Base-by-base conservation (phyloP, 2,329 filamentous ascomycete genomes). In the Diaporthe batatas region DNA sequence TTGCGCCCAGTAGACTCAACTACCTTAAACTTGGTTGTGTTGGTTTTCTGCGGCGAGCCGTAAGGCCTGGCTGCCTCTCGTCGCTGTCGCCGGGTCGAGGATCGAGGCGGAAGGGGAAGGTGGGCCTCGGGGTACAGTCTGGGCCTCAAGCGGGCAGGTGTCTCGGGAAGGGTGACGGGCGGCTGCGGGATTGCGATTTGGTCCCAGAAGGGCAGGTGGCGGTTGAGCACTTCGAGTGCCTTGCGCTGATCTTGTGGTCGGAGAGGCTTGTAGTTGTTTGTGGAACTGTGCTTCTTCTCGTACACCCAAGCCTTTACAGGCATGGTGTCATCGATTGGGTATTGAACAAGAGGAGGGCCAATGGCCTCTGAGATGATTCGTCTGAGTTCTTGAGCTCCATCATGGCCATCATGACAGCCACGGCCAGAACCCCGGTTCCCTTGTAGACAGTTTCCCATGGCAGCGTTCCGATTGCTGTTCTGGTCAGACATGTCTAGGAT, bases 211-310 rank as follows among this genome's bases (percentile, higher is more conserved):
- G 57, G 57, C 2, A 62, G 57, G n/a, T 62, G 57, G 36, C 57
- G 57, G 23, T 62, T 62, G 57, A 62, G 23, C 36, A n/a, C 57
- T 6, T 62, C 36, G 14, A 62, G 10, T 44, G 36, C 57, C 29
- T 29, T 44, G 8, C n/a, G 54, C 32, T 58, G 32, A 58, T 34
- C 54, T 23, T 58, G 36, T 16, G 57, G 57, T 7, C 36, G 23
- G 23, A 62, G 57, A 44, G 57, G 57, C n/a, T 62, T 62, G 14
- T 5, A 62, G 7, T 21, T 16, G 23, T 10, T 6, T 2, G 18
- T 16, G 36, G 14, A 16, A 0, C 10, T 1, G 8, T 5, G 36
- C 23, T 21, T n/a, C 14, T 18, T 16, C 57, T 44, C 57, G 14
- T 29, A 62, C 23, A 62, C 57, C 57, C 57, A 62, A n/a, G 36